Evolutionary conservation across 2,329 filamentous ascomycete species (phyloP), one percentile per base, ranked within the genome.

Genomic region (Pseudopyricularia javanii): DNA sequence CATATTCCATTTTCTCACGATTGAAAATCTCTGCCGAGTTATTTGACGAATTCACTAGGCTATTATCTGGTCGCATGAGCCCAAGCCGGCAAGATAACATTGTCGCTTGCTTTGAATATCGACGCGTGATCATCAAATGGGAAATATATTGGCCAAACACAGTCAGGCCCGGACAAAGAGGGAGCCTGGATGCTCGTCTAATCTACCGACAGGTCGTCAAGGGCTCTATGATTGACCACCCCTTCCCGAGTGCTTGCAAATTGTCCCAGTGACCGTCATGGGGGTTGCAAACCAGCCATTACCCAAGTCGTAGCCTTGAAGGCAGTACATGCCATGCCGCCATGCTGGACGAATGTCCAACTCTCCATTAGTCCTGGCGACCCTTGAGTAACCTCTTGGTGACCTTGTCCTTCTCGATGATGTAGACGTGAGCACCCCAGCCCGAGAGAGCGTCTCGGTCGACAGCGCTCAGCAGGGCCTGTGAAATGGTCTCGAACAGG

Each of bases 331-430:
- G 20, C 26, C 40, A 22, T 26, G 24, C 28, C 32, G 28, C 22
- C n/a, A 51, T 35, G 35, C 20, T 40, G 17, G 14, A 26, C 22
- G 3, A 14, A 24, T n/a, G n/a, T 20, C 40, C 20, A 4, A 4
- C 6, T 22, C 47, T 49, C 12, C 30, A 62, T 67, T 88, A 91
- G 70, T 97, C 91, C 75, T 97, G 91, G 76, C 91, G 83, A 67
- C 91, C 91, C 83, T 97, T 97, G 70, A 98, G 77, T 83, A 98
- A 82, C 69, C 93, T 81, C 85, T 97, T 96, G 65, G 93, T 97
- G 58, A 98, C 88, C 86, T 97, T 97, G 75, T 95, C 91, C 81
- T 98, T 98, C 78, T 97, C 93, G 70, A 98, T 95, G 66, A 98
- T 95, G 75, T 97, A 98, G 62, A 98, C 93, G 67, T 98, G 90